Base-by-base conservation (phyloP, 2,329 filamentous ascomycete genomes). In the Apiospora marii region DNA sequence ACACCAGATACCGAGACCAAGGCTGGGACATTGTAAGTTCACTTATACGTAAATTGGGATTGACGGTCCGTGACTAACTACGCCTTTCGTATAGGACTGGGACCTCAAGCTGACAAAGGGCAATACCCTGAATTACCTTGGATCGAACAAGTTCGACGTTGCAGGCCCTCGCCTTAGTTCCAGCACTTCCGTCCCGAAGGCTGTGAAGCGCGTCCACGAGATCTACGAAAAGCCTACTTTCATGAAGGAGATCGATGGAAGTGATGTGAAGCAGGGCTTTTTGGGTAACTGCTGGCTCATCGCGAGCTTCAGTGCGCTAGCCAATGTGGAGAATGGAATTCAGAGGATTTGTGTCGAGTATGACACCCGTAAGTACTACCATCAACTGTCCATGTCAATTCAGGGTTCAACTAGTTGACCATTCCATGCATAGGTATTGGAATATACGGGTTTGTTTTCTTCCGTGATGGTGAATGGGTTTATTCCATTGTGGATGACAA, bases 401-500 rank as follows among this genome's bases (percentile, higher is more conserved):
- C 68, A 67, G 34, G 30, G 30, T 30, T 44, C 70, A 37, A 49
- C n/a, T 24, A 41, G 24, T 74, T 51, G 80, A 83, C 86, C 73
- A 85, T 82, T 51, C 81, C 83, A 70, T 84, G 82, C 74, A 85
- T 88, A 82, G 86, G 88, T 75, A 91, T 96, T 69, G 94, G 94
- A 12, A 94, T 97, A 4, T 97, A 97, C 78, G 94, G 94, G 1
- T 97, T 97, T 78, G 93, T 97, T 68, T 97, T 97, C 80, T 93
- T 93, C 80, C 86, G 94, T 80, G 94, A 97, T 78, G 94, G 94
- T 70, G 94, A 96, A 82, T 98, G 94, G 95, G 93, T 96, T 72
- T 94, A 95, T 77, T 95, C 93, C 72, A 95, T 98, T 74, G 91
- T 98, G 73, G 95, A 98, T 79, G 95, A 98, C 82, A 97, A 97